A percentile compares a stretch with the other conserved stretches of the same genome.
Conservation (phyloP, 2,329 filamentous ascomycete species). For the Aspergillaceae sp. region DNA sequence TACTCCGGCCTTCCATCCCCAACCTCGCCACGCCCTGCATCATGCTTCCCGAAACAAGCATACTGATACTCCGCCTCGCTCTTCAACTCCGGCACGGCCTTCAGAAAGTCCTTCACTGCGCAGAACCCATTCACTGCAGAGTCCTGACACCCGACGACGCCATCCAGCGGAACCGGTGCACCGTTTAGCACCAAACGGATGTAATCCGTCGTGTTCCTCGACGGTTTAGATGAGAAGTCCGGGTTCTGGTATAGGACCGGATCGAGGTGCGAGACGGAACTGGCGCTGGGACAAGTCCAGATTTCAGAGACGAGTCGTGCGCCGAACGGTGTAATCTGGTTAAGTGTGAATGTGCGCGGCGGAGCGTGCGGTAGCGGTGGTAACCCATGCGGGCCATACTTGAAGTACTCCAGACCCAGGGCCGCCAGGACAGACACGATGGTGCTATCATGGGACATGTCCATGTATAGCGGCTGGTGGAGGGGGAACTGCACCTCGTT, state of each 20-base stretch:
- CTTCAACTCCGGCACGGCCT: slow-evolving; percentile 18
- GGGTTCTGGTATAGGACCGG: slow-evolving; percentile 29
- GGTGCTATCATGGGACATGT: slow-evolving; percentile 48
- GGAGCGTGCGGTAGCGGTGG: slow-evolving; percentile 31
- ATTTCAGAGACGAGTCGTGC: slow-evolving; percentile 49
- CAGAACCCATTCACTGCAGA: slow-evolving; percentile 22
- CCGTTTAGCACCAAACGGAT: slow-evolving; percentile 26
- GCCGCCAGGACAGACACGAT: slow-evolving; percentile 44
- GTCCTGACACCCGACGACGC: slow-evolving; percentile 17
- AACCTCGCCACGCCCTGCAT: slow-evolving; percentile 15
- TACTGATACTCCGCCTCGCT: slow-evolving; percentile 20
- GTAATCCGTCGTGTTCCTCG: slow-evolving; percentile 12
- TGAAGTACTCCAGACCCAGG: slow-evolving; percentile 48
- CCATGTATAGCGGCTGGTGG: slow-evolving; percentile 42
- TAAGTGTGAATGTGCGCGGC: slow-evolving; percentile 42
- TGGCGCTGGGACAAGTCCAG: slow-evolving; percentile 39
- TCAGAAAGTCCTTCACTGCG: slow-evolving; percentile 17
- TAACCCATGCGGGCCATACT: slow-evolving; percentile 18
- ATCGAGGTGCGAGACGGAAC: slow-evolving; percentile 26
- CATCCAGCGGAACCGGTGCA: slow-evolving; percentile 20
- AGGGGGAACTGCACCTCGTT: slow-evolving; percentile 42
- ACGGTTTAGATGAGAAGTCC: slow-evolving; percentile 4
- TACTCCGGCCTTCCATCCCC: slow-evolving; percentile 13
- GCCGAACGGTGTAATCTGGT: slow-evolving; percentile 47
- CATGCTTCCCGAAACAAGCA: slow-evolving; percentile 23